These are phyloP conservation scores for Polyporus tsugae DNA, from an alignment of 1,284 basidiomycete genomes.

Conservation along the genomic window DNA sequence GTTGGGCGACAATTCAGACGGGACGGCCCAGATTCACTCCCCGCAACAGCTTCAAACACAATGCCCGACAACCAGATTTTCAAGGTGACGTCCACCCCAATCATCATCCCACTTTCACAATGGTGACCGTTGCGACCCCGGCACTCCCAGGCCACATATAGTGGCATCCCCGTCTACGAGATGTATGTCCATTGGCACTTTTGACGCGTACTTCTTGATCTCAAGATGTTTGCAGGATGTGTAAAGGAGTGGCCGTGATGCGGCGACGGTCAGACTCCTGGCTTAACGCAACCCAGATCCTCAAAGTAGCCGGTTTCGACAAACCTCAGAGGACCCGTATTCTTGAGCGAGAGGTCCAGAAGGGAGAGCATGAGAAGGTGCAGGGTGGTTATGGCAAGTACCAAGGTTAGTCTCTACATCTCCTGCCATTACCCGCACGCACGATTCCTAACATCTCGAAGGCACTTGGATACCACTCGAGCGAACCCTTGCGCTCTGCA, in stretches of 20 bases:
- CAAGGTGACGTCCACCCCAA: slow-evolving; percentile 58
- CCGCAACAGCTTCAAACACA: not conserved
- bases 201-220: slow-evolving; percentile 40
- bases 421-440: not conserved
- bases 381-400: slow-evolving; percentile 99
- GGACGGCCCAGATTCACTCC: not conserved
- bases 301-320: slow-evolving; percentile 99
- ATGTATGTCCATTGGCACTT: slow-evolving; percentile 65
- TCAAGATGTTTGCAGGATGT: slow-evolving; percentile 75
- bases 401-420: slow-evolving; percentile 71
- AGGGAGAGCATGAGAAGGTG: slow-evolving; percentile 99
- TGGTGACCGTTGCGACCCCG: slow-evolving; percentile 19
- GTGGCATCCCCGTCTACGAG: slow-evolving; percentile 88
- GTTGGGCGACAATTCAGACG: too few relatives aligned
- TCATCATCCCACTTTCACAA: slow-evolving; percentile 24
- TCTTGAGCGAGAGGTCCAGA: slow-evolving; percentile 97
- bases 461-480: slow-evolving; percentile 99
- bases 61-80: slow-evolving; percentile 87
- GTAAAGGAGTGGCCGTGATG: slow-evolving; percentile 97
- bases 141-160: slow-evolving; percentile 77
- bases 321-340: slow-evolving; percentile 98
- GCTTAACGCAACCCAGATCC: slow-evolving; percentile 99
- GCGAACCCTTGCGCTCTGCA: slow-evolving; percentile 85
- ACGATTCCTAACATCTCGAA: slow-evolving; percentile 42
- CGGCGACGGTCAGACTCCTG: slow-evolving; percentile 94